Evolutionary conservation across 805 yeast genomes (phyloP).

Genomic region (Candida morakotiae): DNA sequence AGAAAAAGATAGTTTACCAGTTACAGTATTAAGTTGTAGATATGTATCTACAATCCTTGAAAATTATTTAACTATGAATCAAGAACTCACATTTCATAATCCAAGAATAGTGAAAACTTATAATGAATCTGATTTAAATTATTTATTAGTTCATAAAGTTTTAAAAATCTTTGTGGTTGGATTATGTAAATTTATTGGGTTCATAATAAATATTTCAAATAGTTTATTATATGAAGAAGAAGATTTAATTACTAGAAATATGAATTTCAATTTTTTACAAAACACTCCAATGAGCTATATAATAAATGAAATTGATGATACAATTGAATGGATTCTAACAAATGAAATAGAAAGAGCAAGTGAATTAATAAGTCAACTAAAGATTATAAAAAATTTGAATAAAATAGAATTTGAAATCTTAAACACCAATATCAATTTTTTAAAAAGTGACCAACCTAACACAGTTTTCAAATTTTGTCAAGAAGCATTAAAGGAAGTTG

Average conservation of each 20-base stretch:
- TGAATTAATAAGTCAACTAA: constrained; percentile 17
- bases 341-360: neutral
- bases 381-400: constrained; percentile 23
- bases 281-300: constrained; percentile 20
- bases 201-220: constrained; percentile 42
- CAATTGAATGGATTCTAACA: constrained; percentile 28
- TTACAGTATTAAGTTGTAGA: constrained; percentile 71
- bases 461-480: constrained; percentile 12
- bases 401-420: constrained; percentile 18
- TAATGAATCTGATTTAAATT: constrained; percentile 13
- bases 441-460: neutral
- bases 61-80: constrained; percentile 22
- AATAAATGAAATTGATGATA: constrained; percentile 24
- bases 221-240: constrained; percentile 74
- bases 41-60: constrained; percentile 60
- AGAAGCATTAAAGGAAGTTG: constrained; percentile 12
- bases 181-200: constrained; percentile 49
- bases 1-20: constrained; percentile 67
- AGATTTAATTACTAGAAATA: constrained; percentile 61
- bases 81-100: constrained; percentile 11
- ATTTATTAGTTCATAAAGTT: constrained; percentile 44
- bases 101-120: constrained; percentile 10
- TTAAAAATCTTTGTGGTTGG: constrained; percentile 51
- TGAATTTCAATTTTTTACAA: constrained; percentile 43
- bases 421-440: neutral